Conservation (phyloP, 1,139 yeast species). For the Protomyces pachydermus region DNA sequence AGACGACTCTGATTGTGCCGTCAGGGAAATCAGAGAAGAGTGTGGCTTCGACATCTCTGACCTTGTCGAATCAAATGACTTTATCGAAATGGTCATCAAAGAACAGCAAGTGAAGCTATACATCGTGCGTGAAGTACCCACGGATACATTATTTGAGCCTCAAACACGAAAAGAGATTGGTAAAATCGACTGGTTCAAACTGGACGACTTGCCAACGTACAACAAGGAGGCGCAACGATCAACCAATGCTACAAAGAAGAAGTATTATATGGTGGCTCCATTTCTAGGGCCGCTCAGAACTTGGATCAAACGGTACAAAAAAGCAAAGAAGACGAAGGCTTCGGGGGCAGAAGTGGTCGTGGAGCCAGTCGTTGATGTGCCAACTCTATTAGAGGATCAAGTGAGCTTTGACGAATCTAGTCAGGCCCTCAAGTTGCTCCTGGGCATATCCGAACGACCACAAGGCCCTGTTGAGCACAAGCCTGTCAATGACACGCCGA, state of each 20-base stretch:
- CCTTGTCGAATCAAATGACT: slow-evolving; percentile 62
- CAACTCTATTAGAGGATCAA: neutral
- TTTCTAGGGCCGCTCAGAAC: slow-evolving; percentile 34
- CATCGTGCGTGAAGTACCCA: slow-evolving; percentile 73
- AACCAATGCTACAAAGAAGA: slow-evolving; percentile 28
- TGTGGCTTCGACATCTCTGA: slow-evolving; percentile 83
- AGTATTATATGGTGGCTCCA: slow-evolving; percentile 43
- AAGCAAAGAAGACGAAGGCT: neutral
- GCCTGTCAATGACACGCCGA: neutral
- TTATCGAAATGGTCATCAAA: slow-evolving; percentile 69
- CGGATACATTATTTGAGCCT: slow-evolving; percentile 67
- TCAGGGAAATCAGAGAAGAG: slow-evolving; percentile 92
- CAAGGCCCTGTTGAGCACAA: neutral
- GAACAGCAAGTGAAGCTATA: slow-evolving; percentile 86
- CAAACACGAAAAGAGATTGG: slow-evolving; percentile 82
- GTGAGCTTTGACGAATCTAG: neutral
- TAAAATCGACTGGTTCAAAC: slow-evolving; percentile 58
- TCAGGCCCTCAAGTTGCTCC: slow-evolving; percentile 13
- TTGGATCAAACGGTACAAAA: slow-evolving; percentile 30
- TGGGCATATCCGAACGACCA: slow-evolving; percentile 8
- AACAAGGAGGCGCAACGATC: slow-evolving; percentile 31
- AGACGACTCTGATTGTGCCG: slow-evolving; percentile 81
- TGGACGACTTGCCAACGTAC: slow-evolving; percentile 46
- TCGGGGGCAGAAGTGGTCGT: neutral
- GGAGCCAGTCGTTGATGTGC: neutral